Conservation (phyloP, 805 yeast species). For the Candida parachauliodes region DNA sequence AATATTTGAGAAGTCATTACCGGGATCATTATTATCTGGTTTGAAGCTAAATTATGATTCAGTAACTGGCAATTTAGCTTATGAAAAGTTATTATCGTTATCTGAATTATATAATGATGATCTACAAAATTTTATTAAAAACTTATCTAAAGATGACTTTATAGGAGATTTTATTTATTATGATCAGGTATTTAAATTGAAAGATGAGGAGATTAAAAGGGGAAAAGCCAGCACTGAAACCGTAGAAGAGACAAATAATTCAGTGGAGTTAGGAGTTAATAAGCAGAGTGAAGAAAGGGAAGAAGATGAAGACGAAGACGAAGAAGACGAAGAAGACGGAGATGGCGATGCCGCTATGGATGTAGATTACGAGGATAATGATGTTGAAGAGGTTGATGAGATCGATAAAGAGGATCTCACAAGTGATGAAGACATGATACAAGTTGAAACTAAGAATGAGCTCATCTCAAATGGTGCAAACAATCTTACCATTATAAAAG, state of each 20-base stretch:
- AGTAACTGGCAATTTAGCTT: constrained; percentile 21
- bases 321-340: constrained; percentile 10
- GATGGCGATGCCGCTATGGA: constrained; percentile 13
- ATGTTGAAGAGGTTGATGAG: constrained; percentile 10
- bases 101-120: constrained; percentile 16
- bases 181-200: constrained; percentile 14
- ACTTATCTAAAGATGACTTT: constrained; percentile 21
- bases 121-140: constrained; percentile 16
- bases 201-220: constrained; percentile 8
- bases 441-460: not conserved
- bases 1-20: constrained; percentile 13
- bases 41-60: constrained; percentile 13
- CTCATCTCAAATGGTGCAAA: not conserved
- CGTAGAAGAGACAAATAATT: constrained; percentile 8
- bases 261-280: constrained; percentile 7
- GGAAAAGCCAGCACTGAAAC: constrained; percentile 8
- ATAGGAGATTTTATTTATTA: constrained; percentile 27
- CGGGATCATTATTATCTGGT: constrained; percentile 9
- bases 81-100: constrained; percentile 18
- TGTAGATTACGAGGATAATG: constrained; percentile 12
- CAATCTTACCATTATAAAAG: constrained; percentile 5
- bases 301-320: constrained; percentile 8
- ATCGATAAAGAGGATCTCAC: constrained; percentile 2
- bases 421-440: not conserved
- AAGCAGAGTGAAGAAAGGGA: constrained; percentile 10